Percentiles rank a stretch among this genome's conserved stretches.
Conservation (phyloP, 768 basidiomycete genomes). For the Lentinus tigrinus region DNA sequence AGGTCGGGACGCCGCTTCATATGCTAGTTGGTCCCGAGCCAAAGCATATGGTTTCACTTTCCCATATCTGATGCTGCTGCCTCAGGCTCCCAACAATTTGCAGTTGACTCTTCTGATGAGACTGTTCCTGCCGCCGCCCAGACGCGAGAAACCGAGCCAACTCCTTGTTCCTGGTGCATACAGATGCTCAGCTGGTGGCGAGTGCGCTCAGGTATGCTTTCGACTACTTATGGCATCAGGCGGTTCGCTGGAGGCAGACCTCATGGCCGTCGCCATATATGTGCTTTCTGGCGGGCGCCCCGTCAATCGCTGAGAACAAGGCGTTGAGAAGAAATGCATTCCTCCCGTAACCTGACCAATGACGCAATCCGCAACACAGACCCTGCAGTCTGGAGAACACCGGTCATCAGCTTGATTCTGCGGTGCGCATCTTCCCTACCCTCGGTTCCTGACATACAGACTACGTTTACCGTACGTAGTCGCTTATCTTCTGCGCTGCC, state of each 20-base stretch:
- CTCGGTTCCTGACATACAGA: neutral
- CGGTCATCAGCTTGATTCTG: neutral
- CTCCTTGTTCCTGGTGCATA: neutral
- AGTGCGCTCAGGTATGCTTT: neutral
- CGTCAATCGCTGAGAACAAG: neutral
- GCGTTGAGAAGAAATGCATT: neutral
- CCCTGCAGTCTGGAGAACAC: neutral
- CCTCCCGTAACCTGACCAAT: neutral
- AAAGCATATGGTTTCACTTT: neutral
- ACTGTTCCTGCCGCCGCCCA: neutral
- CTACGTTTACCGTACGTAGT: neutral
- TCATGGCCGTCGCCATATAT: neutral
- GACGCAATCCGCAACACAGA: neutral
- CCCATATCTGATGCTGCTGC: neutral
- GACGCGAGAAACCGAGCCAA: neutral
- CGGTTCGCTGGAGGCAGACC: neutral
- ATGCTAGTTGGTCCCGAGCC: neutral
- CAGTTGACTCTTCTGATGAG: neutral
- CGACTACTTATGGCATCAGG: neutral
- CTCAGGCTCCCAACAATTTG: neutral
- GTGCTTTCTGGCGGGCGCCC: neutral
- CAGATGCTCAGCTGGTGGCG: neutral
- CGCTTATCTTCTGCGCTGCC: neutral
- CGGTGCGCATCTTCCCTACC: neutral
- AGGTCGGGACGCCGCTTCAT: neutral